Base-by-base conservation (phyloP, 345 rosid species). In the Gossypium raimondii region DNA sequence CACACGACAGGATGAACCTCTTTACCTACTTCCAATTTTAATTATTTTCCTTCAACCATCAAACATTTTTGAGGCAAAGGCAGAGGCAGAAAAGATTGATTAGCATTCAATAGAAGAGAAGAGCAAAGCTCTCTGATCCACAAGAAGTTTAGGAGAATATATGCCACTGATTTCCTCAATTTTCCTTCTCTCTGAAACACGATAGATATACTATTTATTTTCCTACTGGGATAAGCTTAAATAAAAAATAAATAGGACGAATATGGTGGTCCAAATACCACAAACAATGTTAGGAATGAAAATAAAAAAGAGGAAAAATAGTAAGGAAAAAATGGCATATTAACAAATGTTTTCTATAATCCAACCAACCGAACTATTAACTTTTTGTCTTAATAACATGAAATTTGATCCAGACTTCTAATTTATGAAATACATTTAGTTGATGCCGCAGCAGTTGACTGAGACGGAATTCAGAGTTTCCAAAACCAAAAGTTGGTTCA, bases 121-220 rank as follows among this genome's bases (percentile, higher is more conserved):
- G 18, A 53, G 18, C 58, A 50, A 76, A 34, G 55, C 9, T 60
- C 70, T 80, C 85, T 82, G 65, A 82, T 86, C 93, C 91, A 83
- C 87, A 83, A 52, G 77, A 64, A 66, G 68, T 24, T 84, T 24
- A 29, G 77, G 57, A 57, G 63, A 84, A 76, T 81, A 73, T 64
- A 78, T 78, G 85, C 88, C 91, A 84, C 87, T 84, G 85, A 55
- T 70, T 70, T 69, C 24, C 50, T 51, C 14, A 11, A 44, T 24
- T 47, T 67, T 34, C 41, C 41, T 34, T 45, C 64, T 24, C 41
- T 60, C 9, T 27, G 43, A 13, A 60, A 60, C 27, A 34, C 41
- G 7, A 5, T 27, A 27, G 18, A 60, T 27, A 13, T 34, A 34
- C 7, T 34, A 4, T 27, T 27, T 60, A 27, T 60, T 25, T 60